phyloP scores from a whole-genome alignment of 2,329 filamentous ascomycete genomes.

The Fusarium sp. region DNA sequence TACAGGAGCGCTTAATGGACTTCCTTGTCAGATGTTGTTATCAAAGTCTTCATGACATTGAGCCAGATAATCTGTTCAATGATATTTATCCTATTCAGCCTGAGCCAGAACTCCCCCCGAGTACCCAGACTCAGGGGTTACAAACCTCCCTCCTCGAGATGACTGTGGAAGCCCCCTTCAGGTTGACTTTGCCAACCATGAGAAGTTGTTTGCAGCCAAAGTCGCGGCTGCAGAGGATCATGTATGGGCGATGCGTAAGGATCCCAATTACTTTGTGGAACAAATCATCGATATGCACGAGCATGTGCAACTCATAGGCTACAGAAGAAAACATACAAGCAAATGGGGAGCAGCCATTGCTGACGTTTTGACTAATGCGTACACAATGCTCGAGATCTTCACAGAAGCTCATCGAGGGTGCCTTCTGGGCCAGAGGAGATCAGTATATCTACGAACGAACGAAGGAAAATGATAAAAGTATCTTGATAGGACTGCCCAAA shows the following conservation, averaged over 20 bases:
- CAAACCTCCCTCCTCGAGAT: not conserved
- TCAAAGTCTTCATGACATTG: not conserved
- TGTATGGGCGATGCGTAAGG: not conserved
- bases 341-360: not conserved
- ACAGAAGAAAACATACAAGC: not conserved
- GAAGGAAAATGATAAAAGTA: fast-evolving
- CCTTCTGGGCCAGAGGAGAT: not conserved
- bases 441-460: not conserved
- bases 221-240: not conserved
- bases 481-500: not conserved
- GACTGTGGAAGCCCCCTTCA: fast-evolving
- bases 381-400: not conserved
- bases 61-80: fast-evolving
- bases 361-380: fast-evolving
- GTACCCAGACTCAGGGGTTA: fast-evolving
- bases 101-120: fast-evolving
- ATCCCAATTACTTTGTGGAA: not conserved
- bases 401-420: not conserved
- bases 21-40: not conserved
- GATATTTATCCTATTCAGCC: fast-evolving
- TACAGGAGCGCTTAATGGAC: not conserved
- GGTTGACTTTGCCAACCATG: not conserved
- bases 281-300: not conserved
- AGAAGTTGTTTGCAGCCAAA: not conserved
- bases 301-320: not conserved